Evolutionary conservation across 2,329 filamentous ascomycete species (phyloP).

Genomic region (Ceratocystis eucalypticola): DNA sequence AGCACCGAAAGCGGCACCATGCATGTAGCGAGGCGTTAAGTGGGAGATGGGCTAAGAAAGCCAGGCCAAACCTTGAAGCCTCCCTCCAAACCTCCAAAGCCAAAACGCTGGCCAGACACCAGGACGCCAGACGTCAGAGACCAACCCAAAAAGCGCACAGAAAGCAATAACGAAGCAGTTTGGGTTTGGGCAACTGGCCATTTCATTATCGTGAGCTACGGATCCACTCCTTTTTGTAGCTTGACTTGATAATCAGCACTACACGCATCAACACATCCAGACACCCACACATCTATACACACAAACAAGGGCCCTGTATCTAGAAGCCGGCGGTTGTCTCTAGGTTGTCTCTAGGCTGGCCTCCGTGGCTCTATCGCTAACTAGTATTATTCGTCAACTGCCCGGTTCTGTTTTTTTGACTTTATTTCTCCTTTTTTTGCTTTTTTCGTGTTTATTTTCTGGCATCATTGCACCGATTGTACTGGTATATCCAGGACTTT

Average conservation of each 20-base stretch:
- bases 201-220: background rate
- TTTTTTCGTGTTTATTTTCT: background rate
- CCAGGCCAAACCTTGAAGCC: conserved; percentile 1
- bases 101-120: background rate
- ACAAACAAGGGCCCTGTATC: background rate
- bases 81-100: conserved; percentile 1
- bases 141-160: conserved; percentile 2
- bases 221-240: background rate
- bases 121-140: background rate
- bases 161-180: conserved; percentile 1
- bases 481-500: too few relatives aligned
- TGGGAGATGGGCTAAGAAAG: background rate
- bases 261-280: too few relatives aligned
- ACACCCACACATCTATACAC: background rate
- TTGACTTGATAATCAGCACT: background rate
- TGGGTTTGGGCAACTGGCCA: background rate
- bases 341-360: background rate
- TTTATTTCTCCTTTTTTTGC: background rate
- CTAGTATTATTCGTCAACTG: conserved; percentile 2
- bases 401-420: background rate
- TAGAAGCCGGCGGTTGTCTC: background rate
- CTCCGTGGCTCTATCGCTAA: background rate
- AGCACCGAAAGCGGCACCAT: conserved; percentile 11
- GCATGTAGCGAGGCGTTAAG: conserved; percentile 1
- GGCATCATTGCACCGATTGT: background rate